Evolutionary conservation across 306 rosid genomes (phyloP).

Genomic region (Calophaca sinica): DNA sequence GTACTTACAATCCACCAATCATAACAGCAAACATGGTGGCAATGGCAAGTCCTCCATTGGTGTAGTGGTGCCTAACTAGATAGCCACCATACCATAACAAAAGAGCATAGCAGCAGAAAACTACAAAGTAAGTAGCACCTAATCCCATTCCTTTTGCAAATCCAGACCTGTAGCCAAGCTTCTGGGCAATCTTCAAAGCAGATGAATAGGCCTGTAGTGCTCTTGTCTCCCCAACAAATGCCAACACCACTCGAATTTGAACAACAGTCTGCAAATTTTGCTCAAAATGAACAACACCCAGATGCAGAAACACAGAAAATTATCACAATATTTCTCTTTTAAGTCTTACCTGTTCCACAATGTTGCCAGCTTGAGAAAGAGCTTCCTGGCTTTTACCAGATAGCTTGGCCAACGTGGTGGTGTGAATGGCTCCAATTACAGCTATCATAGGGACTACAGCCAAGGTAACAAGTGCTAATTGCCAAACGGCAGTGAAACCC

Average conservation of each 20-base stretch:
- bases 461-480: constrained; percentile 82
- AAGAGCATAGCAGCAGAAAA: constrained; percentile 92
- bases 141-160: constrained; percentile 90
- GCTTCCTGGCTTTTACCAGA: constrained; percentile 83
- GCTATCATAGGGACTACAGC: constrained; percentile 92
- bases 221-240: constrained; percentile 75
- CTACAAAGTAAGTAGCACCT: constrained; percentile 93
- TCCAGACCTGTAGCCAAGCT: constrained; percentile 77
- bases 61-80: constrained; percentile 79
- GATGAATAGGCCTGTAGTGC: constrained; percentile 70
- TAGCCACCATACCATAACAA: constrained; percentile 93
- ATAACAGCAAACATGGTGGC: constrained; percentile 92
- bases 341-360: constrained; percentile 72
- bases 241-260: constrained; percentile 83
- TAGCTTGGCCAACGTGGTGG: constrained; percentile 75
- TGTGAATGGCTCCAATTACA: constrained; percentile 75
- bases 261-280: constrained; percentile 69
- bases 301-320: constrained; percentile 36
- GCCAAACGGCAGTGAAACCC: constrained; percentile 95
- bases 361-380: constrained; percentile 87
- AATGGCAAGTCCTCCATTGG: constrained; percentile 93
- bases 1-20: constrained; percentile 90
- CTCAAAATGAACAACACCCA: constrained; percentile 42
- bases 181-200: constrained; percentile 74
- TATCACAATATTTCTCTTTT: neutral